A percentile compares a stretch with the other conserved stretches of the same genome.
Evolutionary conservation across 805 yeast species (phyloP).

Genomic region (Wickerhamomyces bovis): DNA sequence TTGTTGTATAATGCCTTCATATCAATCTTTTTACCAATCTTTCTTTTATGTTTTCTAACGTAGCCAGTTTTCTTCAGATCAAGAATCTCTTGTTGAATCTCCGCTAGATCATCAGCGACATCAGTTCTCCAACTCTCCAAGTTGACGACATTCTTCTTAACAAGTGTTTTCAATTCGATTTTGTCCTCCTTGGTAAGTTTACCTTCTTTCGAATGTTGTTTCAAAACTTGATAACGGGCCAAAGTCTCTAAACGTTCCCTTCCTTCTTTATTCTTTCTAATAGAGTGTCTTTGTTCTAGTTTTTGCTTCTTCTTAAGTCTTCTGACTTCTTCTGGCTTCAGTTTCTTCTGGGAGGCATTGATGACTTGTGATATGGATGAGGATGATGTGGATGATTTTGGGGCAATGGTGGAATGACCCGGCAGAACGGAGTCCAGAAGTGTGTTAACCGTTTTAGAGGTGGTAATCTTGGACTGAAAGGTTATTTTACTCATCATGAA

Average conservation of each 20-base stretch:
- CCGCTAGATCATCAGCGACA: slow-evolving; percentile 35
- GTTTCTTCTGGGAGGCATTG: slow-evolving; percentile 29
- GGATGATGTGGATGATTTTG: slow-evolving; percentile 7
- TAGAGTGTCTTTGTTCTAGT: slow-evolving; percentile 22
- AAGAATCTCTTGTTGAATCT: slow-evolving; percentile 38
- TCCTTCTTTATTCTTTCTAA: slow-evolving; percentile 16
- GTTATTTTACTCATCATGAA: slow-evolving; percentile 5
- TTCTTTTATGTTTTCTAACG: slow-evolving; percentile 26
- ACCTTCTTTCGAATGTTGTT: slow-evolving; percentile 26
- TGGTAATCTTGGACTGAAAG: slow-evolving; percentile 3
- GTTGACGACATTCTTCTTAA: slow-evolving; percentile 31
- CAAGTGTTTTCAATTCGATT: slow-evolving; percentile 27
- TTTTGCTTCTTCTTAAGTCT: slow-evolving; percentile 31
- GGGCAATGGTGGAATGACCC: slow-evolving; percentile 23
- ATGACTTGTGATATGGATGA: slow-evolving; percentile 34
- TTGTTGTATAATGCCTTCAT: slow-evolving; percentile 28
- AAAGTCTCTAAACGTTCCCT: slow-evolving; percentile 22
- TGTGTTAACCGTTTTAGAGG: slow-evolving; percentile 35
- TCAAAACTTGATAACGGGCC: slow-evolving; percentile 30
- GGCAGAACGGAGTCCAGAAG: slow-evolving; percentile 33
- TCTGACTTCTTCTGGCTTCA: slow-evolving; percentile 29
- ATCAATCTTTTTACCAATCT: slow-evolving; percentile 18
- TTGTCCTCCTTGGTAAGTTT: slow-evolving; percentile 30
- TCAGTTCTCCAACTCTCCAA: slow-evolving; percentile 38
- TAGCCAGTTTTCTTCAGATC: slow-evolving; percentile 33